These are phyloP conservation scores for Blechomonas ayalai DNA, from an alignment of 208 protist genomes.

Conservation along the genomic window DNA sequence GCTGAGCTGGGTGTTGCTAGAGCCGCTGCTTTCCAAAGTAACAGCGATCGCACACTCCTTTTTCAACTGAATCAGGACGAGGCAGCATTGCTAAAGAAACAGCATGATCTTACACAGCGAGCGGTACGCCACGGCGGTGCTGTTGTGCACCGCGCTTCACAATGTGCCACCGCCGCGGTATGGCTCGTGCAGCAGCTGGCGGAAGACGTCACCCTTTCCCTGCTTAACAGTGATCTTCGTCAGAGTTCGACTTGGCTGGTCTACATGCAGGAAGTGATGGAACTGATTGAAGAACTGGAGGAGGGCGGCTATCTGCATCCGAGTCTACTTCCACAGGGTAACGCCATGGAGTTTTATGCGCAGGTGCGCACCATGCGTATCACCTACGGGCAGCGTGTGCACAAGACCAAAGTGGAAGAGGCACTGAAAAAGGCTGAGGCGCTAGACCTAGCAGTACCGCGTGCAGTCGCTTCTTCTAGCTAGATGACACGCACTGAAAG, in stretches of 20 bases:
- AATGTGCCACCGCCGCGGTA: slow-evolving; percentile 38
- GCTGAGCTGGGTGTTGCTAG: slow-evolving; percentile 35
- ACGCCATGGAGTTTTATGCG: slow-evolving; percentile 35
- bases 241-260: slow-evolving; percentile 8
- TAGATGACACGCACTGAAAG: no score
- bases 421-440: slow-evolving; percentile 10
- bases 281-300: slow-evolving; percentile 49
- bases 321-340: slow-evolving; percentile 28
- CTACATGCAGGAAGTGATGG: slow-evolving; percentile 43
- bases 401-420: slow-evolving; percentile 26
- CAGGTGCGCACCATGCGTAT: slow-evolving; percentile 48
- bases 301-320: slow-evolving; percentile 44
- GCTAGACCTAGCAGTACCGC: no score
- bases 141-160: slow-evolving; percentile 31
- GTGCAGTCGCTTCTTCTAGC: no score
- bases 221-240: slow-evolving; percentile 11
- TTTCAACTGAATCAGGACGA: slow-evolving; percentile 66
- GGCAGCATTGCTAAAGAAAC: slow-evolving; percentile 23
- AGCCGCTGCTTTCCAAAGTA: slow-evolving; percentile 5
- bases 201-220: slow-evolving; percentile 46
- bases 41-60: slow-evolving; percentile 29
- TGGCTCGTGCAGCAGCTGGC: slow-evolving; percentile 37
- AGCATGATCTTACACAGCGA: slow-evolving; percentile 17
- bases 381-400: slow-evolving; percentile 42
- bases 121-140: slow-evolving; percentile 41